Base-by-base conservation (phyloP, 441 rosid genomes). In the Populus tomentosa region DNA sequence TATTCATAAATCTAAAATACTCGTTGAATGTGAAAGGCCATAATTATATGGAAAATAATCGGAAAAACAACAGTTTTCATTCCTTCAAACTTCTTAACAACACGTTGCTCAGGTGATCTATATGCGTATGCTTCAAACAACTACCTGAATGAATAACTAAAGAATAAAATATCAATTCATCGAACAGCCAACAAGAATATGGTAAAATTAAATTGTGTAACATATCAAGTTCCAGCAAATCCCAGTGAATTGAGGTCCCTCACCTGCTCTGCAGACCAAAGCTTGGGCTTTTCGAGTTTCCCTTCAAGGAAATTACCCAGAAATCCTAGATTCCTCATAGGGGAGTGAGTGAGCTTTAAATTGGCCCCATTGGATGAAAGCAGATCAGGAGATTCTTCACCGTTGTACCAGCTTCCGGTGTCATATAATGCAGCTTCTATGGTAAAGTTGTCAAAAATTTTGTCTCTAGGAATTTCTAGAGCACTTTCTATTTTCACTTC, bases 241-340 rank as follows among this genome's bases (percentile, higher is more conserved):
- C 23, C 21, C 30, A 28, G 79, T 74, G 21, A 76, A 74, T 62
- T 24, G 67, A 73, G 76, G 67, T 81, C 86, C 76, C 96, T 90
- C 76, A 92, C 99, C 78, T 90, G 89, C 85, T 96, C 98, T 16
- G 98, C 94, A 72, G 98, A 96, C 99, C 99, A 96, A 75, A 96
- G 94, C 85, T 84, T 94, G 65, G 99, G 99, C 78, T 77, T 86
- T 79, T 91, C 92, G 71, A 96, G 81, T 83, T 88, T 90, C 75
- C 97, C 98, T 78, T 73, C 86, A 42, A 96, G 95, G 80, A 84
- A 62, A 87, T 89, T 87, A 80, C 94, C 98, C 80, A 85, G 87
- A 86, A 91, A 93, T 67, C 93, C 95, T 72, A 86, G 61, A 53
- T 16, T 16, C 18, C n/a, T 21, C n/a, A 53, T 82, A 28, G 86